phyloP scores from a whole-genome alignment of 106 monocot species.

The Dioscorea alata region DNA sequence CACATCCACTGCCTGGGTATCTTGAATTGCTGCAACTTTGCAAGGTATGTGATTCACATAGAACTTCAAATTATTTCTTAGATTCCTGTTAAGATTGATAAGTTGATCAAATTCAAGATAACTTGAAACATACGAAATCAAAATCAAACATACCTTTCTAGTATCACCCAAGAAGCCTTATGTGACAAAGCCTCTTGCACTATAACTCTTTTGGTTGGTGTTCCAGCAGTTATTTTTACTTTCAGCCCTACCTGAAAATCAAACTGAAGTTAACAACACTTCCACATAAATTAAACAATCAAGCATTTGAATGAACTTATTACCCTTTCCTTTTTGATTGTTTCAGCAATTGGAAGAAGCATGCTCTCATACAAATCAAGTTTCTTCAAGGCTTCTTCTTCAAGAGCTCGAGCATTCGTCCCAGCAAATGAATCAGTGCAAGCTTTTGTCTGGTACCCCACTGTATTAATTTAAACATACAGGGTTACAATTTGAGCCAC shows the following conservation, averaged over 20 bases:
- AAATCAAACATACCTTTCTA: conserved; percentile 28
- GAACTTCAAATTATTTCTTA: conserved; percentile 35
- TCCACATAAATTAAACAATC: background rate
- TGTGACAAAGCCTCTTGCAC: conserved; percentile 33
- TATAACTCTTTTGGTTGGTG: conserved; percentile 32
- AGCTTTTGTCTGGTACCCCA: conserved; percentile 43
- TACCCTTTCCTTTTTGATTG: conserved; percentile 24
- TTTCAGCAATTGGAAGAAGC: conserved; percentile 19
- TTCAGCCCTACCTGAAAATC: conserved; percentile 20
- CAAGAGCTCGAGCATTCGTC: conserved; percentile 16
- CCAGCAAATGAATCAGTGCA: conserved; percentile 34
- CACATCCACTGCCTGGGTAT: conserved; percentile 20
- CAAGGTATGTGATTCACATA: conserved; percentile 34
- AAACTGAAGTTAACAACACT: background rate
- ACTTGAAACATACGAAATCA: background rate
- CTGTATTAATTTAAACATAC: conserved; percentile 6
- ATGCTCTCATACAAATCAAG: conserved; percentile 21
- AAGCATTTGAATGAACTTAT: background rate
- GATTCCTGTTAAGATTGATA: conserved; percentile 19
- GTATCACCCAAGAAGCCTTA: conserved; percentile 34
- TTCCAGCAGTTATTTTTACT: conserved; percentile 40
- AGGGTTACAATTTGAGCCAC: too few species aligned
- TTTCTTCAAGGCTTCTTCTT: conserved; percentile 27
- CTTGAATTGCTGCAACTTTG: conserved; percentile 40
- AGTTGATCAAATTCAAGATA: background rate